These are phyloP conservation scores for Sporothrix mexicana DNA, from an alignment of 2,329 filamentous ascomycete species.

Conservation along the genomic window DNA sequence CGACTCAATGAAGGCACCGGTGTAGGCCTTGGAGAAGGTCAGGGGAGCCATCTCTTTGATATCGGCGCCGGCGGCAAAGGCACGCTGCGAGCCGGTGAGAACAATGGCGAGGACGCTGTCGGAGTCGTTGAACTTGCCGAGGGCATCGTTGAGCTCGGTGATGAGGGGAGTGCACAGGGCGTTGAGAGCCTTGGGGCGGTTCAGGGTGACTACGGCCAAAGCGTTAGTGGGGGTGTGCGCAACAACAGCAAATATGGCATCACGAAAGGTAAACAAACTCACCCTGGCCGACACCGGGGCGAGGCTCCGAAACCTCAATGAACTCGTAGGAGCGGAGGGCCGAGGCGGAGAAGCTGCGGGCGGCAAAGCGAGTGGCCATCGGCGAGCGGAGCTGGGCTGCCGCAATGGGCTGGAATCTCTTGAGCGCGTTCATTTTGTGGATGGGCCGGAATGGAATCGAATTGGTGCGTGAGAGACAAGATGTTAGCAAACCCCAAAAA, in stretches of 20 bases:
- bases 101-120: constrained; percentile 76
- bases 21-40: constrained; percentile 87
- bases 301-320: constrained; percentile 80
- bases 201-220: constrained; percentile 74
- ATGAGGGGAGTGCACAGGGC: constrained; percentile 92
- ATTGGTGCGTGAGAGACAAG: not conserved
- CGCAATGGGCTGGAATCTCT: constrained; percentile 65
- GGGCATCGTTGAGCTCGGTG: constrained; percentile 81
- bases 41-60: constrained; percentile 99
- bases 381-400: constrained; percentile 65
- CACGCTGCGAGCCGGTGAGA: constrained; percentile 85
- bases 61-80: constrained; percentile 94
- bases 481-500: not conserved
- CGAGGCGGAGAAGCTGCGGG: constrained; percentile 59
- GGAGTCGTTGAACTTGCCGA: constrained; percentile 72
- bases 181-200: constrained; percentile 94
- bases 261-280: constrained; percentile 42
- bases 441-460: not conserved
- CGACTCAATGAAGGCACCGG: constrained; percentile 87
- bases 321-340: constrained; percentile 69
- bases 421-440: constrained; percentile 57
- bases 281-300: constrained; percentile 91
- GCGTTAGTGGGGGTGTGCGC: not conserved
- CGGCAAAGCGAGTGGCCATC: constrained; percentile 57
- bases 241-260: not conserved